These are phyloP conservation scores for Sporothrix humicola DNA, from an alignment of 2,329 filamentous ascomycete genomes.

Conservation along the genomic window DNA sequence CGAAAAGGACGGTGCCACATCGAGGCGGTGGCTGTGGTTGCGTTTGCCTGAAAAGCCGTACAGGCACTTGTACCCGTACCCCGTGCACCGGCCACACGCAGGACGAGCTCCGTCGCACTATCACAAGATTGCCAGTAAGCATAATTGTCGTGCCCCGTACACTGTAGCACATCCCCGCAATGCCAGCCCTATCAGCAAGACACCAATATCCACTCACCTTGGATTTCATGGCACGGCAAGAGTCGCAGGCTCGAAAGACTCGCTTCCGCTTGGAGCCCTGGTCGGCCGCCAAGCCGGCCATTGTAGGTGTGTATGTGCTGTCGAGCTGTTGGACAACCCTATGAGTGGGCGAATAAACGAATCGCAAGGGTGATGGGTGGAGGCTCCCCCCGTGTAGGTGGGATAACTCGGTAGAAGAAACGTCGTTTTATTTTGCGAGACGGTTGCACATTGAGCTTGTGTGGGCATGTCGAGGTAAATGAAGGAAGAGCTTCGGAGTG, in stretches of 20 bases:
- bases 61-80: slow-evolving; percentile 40
- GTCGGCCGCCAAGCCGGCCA: slow-evolving; percentile 24
- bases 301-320: neutral
- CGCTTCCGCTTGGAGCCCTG: slow-evolving; percentile 36
- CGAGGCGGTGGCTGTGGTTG: slow-evolving; percentile 24
- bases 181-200: neutral
- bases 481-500: neutral
- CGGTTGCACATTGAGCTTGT: neutral
- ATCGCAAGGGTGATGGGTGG: neutral
- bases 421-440: neutral
- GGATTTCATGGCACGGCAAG: slow-evolving; percentile 41
- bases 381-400: too few relatives aligned
- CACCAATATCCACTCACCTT: slow-evolving; percentile 36
- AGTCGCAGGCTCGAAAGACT: slow-evolving; percentile 41
- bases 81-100: slow-evolving; percentile 40
- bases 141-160: neutral
- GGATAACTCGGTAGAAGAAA: neutral
- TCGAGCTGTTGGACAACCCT: too few relatives aligned
- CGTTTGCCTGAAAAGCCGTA: slow-evolving; percentile 33
- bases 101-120: slow-evolving; percentile 39
- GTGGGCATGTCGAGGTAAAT: slow-evolving; percentile 5
- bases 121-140: slow-evolving; percentile 13
- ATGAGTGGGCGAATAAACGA: too few relatives aligned
- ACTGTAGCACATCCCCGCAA: neutral
- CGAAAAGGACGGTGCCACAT: neutral